Conservation (phyloP, 1,139 yeast genomes). For the Scheffersomyces parashehatae region DNA sequence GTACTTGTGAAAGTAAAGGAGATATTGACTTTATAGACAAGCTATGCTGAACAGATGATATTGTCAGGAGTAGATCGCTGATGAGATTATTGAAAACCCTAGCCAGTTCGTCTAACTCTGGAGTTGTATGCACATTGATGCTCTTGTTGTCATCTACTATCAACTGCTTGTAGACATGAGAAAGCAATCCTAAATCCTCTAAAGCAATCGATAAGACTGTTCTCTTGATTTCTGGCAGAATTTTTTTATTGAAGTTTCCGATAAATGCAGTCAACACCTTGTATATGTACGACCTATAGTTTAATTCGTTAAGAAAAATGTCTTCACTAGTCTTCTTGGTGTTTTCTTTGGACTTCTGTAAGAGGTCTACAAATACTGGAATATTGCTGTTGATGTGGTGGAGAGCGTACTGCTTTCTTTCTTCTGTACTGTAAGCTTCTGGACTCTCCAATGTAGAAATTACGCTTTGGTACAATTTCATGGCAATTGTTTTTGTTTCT, state of each 20-base stretch:
- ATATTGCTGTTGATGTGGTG: constrained; percentile 26
- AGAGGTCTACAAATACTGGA: constrained; percentile 15
- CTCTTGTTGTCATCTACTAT: constrained; percentile 10
- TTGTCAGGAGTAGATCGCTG: constrained; percentile 23
- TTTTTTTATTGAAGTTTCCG: constrained; percentile 35
- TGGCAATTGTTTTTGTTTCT: constrained; percentile 48
- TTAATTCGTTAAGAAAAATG: constrained; percentile 14
- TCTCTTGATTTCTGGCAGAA: constrained; percentile 19
- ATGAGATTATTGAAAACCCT: constrained; percentile 14
- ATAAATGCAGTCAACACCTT: constrained; percentile 28
- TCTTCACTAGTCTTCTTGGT: not conserved
- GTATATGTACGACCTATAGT: constrained; percentile 30
- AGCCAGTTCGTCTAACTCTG: constrained; percentile 18
- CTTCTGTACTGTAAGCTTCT: constrained; percentile 40
- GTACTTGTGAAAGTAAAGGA: constrained; percentile 9
- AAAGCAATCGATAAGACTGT: constrained; percentile 15
- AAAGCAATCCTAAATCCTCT: constrained; percentile 21
- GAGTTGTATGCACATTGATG: constrained; percentile 7
- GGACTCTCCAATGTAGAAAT: constrained; percentile 55
- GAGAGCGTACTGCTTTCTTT: constrained; percentile 32
- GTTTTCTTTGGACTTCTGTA: constrained; percentile 3
- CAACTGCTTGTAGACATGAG: constrained; percentile 15
- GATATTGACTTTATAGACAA: constrained; percentile 16
- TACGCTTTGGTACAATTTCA: constrained; percentile 54
- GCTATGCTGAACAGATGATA: constrained; percentile 30